Evolutionary conservation across 1,284 basidiomycete genomes (phyloP).

Genomic region (Hemileia vastatrix): DNA sequence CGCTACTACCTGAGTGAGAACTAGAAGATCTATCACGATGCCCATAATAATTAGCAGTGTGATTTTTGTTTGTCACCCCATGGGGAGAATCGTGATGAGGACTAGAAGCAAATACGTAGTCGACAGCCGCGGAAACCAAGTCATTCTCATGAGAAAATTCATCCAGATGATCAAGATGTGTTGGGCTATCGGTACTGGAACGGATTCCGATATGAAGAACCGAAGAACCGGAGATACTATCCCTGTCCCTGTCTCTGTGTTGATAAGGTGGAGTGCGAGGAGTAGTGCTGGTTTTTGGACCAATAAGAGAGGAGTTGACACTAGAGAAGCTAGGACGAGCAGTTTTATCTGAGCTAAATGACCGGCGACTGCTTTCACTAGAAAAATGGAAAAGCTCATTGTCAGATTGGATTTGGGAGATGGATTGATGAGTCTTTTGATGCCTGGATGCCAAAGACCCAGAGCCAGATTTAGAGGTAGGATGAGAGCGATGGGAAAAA

Average conservation of each 20-base stretch:
- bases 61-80: no score
- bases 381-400: not conserved
- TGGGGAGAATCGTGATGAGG: no score
- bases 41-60: not conserved
- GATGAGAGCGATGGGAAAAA: not conserved
- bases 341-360: conserved; percentile 10
- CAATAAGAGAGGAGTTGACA: not conserved
- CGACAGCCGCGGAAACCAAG: conserved; percentile 3
- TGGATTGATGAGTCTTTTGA: no score
- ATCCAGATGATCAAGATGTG: not conserved
- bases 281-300: not conserved
- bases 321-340: not conserved
- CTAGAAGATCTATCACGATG: conserved; percentile 8
- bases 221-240: not conserved
- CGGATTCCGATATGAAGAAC: no score
- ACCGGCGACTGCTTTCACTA: not conserved
- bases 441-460: no score
- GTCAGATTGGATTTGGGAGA: no score
- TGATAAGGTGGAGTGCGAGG: not conserved
- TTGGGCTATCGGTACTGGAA: no score
- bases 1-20: not conserved
- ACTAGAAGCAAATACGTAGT: no score
- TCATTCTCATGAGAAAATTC: not conserved
- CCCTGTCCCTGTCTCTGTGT: not conserved
- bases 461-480: no score